These are phyloP conservation scores for Talaromyces rugulosus DNA, from an alignment of 2,329 filamentous ascomycete genomes.

Conservation along the genomic window DNA sequence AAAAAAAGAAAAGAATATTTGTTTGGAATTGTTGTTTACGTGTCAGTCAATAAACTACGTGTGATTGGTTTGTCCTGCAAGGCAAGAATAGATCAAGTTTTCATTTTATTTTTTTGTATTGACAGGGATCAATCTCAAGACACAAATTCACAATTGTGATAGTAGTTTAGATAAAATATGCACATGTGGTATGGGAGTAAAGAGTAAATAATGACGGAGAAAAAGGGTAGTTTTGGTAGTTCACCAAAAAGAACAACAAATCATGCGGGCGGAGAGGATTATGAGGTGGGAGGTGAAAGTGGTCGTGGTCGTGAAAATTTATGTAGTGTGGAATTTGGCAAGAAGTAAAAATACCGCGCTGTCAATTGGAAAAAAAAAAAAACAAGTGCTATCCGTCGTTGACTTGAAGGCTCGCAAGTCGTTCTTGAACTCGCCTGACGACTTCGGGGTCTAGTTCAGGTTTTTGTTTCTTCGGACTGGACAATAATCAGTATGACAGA, in stretches of 20 bases:
- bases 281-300: too few relatives aligned
- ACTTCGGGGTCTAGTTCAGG: conserved; percentile 36
- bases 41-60: neutral
- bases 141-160: neutral
- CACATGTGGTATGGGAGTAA: neutral
- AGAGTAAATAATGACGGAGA: neutral
- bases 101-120: neutral
- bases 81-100: neutral
- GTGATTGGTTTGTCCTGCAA: neutral
- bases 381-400: neutral
- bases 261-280: neutral
- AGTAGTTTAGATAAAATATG: neutral
- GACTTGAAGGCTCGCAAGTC: conserved; percentile 22
- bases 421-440: conserved; percentile 35
- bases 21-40: neutral
- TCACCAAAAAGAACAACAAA: neutral
- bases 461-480: conserved; percentile 38
- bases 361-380: neutral
- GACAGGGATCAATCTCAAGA: neutral
- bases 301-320: neutral
- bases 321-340: neutral
- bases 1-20: neutral
- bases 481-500: neutral
- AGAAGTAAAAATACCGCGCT: neutral
- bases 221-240: neutral